Evolutionary conservation across 164 flowering plant genomes (phyloP).

Genomic region (Cinnamomum chago): DNA sequence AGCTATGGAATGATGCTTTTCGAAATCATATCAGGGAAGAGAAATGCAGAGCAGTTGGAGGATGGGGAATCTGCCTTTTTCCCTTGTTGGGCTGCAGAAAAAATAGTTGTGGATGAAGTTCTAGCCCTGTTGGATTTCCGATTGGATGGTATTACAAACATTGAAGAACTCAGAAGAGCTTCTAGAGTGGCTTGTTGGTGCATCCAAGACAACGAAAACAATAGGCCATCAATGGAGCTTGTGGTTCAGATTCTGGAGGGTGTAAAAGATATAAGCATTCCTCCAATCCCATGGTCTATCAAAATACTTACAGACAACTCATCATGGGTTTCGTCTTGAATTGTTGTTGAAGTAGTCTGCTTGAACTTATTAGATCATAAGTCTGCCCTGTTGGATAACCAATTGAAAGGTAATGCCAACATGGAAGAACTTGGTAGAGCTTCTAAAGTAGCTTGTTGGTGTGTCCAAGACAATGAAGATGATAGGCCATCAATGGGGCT

Average conservation of each 20-base stretch:
- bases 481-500: no score
- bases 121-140: slow-evolving; percentile 18
- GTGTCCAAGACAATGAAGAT: no score
- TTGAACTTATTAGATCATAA: no score
- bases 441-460: no score
- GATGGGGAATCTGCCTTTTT: slow-evolving; percentile 18
- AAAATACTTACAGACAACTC: slow-evolving; percentile 17
- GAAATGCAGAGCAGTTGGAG: slow-evolving; percentile 21
- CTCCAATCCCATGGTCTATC: slow-evolving; percentile 32
- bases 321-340: background rate
- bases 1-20: slow-evolving; percentile 39
- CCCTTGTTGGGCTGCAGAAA: slow-evolving; percentile 30
- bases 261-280: slow-evolving; percentile 23
- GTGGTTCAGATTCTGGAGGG: slow-evolving; percentile 39
- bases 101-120: slow-evolving; percentile 8
- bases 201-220: slow-evolving; percentile 28
- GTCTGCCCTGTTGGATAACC: no score
- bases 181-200: slow-evolving; percentile 36
- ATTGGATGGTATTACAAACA: slow-evolving; percentile 25
- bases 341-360: no score
- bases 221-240: slow-evolving; percentile 23
- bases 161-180: slow-evolving; percentile 23
- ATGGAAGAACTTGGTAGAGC: no score
- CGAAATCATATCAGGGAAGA: slow-evolving; percentile 29
- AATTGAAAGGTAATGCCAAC: no score